Evolutionary conservation across 2,329 filamentous ascomycete species (phyloP), one percentile per base, ranked within the genome.

Genomic region (Talaromyces marneffei): DNA sequence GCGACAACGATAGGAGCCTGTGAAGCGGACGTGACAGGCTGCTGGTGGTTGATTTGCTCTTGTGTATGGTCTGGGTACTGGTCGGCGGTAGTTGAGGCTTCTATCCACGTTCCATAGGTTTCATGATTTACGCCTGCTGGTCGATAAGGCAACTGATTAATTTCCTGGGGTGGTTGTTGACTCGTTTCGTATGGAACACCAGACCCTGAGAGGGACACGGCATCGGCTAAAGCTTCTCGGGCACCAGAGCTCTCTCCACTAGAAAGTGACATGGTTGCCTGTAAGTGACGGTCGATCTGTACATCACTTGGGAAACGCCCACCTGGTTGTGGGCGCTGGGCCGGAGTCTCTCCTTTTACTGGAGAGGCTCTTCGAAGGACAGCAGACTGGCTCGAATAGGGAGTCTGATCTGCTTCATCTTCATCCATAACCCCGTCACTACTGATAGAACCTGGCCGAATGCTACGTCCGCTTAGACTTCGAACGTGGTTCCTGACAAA

Each of bases 301-400:
- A 97, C 81, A 81, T 97, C 92, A 78, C 90, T 95, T 78, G 93
- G 93, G 80, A 99, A 99, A 77, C 92, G 87, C 82, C 93, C 93
- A 87, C 92, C 93, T 87, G 91, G 87, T 83, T 90, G 86, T 73
- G 91, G 90, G 76, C 92, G 87, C 76, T 84, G 83, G 69, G 84
- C 80, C 68, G 71, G 72, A 53, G 74, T 72, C 61, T 74, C 76
- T 46, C 70, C 74, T 35, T 72, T 70, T 50, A 65, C 65, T 50
- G 73, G 74, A 57, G 73, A 72, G 58, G 74, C 72, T 56, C 74
- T 73, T 53, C 68, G 69, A 62, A 78, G 66, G 31, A 76, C 67
- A 18, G 72, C 69, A 6, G 71, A 73, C 69, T 86, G 82, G 40
- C 86, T 84, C 35, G 87, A 86, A 69, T 87, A 88, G 3, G 86